phyloP scores from a whole-genome alignment of 108 stramenopile genomes.

The Craspedostauros australis region DNA sequence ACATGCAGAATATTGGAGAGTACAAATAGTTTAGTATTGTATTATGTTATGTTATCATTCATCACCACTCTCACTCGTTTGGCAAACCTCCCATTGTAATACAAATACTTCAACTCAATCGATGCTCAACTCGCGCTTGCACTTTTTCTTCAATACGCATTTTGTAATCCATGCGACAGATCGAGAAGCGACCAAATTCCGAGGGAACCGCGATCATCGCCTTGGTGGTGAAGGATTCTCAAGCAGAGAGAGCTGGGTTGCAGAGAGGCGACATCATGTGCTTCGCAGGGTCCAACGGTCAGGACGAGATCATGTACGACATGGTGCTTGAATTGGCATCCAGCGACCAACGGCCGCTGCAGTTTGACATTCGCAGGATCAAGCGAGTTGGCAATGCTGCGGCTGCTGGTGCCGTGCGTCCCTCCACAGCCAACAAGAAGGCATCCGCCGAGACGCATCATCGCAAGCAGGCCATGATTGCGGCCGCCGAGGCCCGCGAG shows the following conservation, averaged over 20 bases:
- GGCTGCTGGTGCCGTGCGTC: no score
- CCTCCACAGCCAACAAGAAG: conserved; percentile 12
- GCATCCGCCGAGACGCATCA: conserved; percentile 52
- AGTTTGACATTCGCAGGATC: conserved; percentile 45
- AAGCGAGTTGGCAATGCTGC: conserved; percentile 10
- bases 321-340: conserved; percentile 51
- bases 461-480: conserved; percentile 76
- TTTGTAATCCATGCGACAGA: conserved; percentile 7
- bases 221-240: conserved; percentile 34
- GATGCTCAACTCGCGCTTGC: no score
- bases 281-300: conserved; percentile 51
- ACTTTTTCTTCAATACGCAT: not conserved
- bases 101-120: not conserved
- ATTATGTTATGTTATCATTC: no score
- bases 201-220: conserved; percentile 51
- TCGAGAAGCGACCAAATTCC: conserved; percentile 47
- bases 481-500: conserved; percentile 78
- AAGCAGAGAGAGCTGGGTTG: conserved; percentile 57
- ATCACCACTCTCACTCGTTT: no score
- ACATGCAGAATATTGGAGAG: no score
- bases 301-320: conserved; percentile 66
- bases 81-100: not conserved
- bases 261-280: conserved; percentile 76
- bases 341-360: conserved; percentile 41
- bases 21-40: conserved; percentile 1